Percentiles rank a stretch among this genome's conserved stretches.
Conservation (phyloP, 768 basidiomycete species). For the Trametes cinnabarina region DNA sequence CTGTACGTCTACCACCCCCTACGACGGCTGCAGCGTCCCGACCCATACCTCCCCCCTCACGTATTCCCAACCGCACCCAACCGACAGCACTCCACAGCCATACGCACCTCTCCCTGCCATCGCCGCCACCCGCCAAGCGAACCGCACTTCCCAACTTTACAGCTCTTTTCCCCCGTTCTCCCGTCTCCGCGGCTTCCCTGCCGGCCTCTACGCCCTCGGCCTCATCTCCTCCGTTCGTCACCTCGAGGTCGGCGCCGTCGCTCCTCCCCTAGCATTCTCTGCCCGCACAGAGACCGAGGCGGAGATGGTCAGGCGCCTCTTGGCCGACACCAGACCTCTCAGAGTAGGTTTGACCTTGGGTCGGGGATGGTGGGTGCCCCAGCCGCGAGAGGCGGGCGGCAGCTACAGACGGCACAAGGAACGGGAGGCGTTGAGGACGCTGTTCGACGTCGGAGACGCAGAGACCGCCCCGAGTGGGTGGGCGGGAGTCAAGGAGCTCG, state of each 20-base stretch:
- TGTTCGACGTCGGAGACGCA: conserved; percentile 2
- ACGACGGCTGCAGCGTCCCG: conserved; percentile 10
- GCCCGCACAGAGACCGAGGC: not conserved
- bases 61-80: not conserved
- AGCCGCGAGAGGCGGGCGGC: not conserved
- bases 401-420: not conserved
- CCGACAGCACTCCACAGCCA: not conserved
- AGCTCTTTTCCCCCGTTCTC: conserved; percentile 13
- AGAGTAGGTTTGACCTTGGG: not conserved
- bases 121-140: conserved; percentile 12
- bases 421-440: not conserved
- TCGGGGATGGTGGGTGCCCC: conserved; percentile 8
- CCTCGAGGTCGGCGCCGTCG: conserved; percentile 6
- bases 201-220: conserved; percentile 13
- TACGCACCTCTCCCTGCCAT: not conserved
- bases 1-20: conserved; percentile 17
- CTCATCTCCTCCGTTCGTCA: conserved; percentile 5
- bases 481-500: conserved; percentile 9
- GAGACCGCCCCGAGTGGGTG: not conserved
- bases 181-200: conserved; percentile 10
- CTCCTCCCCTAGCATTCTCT: not conserved
- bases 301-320: not conserved
- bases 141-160: conserved; percentile 11
- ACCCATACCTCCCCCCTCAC: not conserved
- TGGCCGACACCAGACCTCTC: conserved; percentile 2